Percentiles rank a stretch among this genome's conserved stretches.
Evolutionary conservation across 2,329 filamentous ascomycete species (phyloP).

Genomic region (Parastagonospora avenae): DNA sequence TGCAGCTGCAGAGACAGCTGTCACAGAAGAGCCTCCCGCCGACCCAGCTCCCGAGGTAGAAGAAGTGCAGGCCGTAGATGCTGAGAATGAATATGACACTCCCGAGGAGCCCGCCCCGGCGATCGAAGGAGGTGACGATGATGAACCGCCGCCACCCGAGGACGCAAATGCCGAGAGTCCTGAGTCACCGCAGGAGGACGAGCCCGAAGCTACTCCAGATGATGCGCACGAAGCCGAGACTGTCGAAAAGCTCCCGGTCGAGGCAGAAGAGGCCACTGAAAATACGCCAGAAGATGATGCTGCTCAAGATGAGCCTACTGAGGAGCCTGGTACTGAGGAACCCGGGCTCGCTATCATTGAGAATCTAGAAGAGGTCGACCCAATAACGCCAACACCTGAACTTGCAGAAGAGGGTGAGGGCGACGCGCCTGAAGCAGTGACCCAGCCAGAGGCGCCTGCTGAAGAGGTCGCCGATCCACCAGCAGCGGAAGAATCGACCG

Average conservation of each 20-base stretch:
- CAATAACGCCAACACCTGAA: constrained; percentile 7
- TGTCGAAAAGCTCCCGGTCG: too few species aligned
- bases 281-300: not conserved
- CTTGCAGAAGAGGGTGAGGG: not conserved
- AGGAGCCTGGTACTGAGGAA: constrained; percentile 2
- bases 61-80: not conserved
- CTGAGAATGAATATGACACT: too few species aligned
- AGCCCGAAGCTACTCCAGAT: too few species aligned
- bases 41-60: not conserved
- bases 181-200: too few species aligned
- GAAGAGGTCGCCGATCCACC: constrained; percentile 2
- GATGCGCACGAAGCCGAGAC: too few species aligned
- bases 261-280: not conserved
- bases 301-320: not conserved
- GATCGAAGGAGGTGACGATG: too few species aligned
- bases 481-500: not conserved
- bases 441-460: not conserved
- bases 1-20: too few species aligned
- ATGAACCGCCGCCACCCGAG: too few species aligned
- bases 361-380: constrained; percentile 15
- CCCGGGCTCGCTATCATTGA: not conserved
- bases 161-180: too few species aligned
- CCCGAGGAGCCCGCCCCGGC: too few species aligned
- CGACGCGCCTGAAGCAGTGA: not conserved
- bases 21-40: too few species aligned